Percentiles rank a stretch among this genome's conserved stretches.
These are phyloP conservation scores for Naganishia cerealis DNA, from an alignment of 1,284 basidiomycete genomes.

Conservation along the genomic window DNA sequence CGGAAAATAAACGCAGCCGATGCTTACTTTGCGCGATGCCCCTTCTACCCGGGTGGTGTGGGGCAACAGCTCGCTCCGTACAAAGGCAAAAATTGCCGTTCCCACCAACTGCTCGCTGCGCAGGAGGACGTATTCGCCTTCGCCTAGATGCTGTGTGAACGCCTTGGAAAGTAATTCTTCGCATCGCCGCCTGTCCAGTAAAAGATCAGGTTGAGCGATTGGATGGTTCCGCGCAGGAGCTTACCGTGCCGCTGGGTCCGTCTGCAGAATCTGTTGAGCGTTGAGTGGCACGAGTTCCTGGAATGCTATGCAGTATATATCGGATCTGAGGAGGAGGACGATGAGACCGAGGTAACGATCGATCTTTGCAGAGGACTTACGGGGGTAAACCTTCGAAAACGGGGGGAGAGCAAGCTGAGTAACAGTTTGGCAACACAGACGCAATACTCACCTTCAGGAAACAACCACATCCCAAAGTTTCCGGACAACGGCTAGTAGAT, in stretches of 20 bases:
- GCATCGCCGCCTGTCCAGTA: slow-evolving; percentile 17
- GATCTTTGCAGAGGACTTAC: background rate
- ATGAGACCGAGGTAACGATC: background rate
- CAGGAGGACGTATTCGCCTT: slow-evolving; percentile 72
- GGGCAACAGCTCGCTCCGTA: slow-evolving; percentile 71
- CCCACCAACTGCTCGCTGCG: slow-evolving; percentile 95
- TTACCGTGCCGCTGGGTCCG: slow-evolving; percentile 89
- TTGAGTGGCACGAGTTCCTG: slow-evolving; percentile 98
- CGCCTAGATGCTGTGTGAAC: slow-evolving; percentile 21
- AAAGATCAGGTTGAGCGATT: background rate
- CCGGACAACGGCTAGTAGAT: slow-evolving; percentile 31
- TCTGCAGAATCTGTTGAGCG: slow-evolving; percentile 92
- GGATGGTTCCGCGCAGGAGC: too few species aligned
- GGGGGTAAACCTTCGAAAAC: background rate
- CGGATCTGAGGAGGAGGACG: slow-evolving; percentile 62
- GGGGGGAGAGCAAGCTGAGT: background rate
- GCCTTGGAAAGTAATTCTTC: slow-evolving; percentile 29
- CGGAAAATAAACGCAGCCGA: background rate
- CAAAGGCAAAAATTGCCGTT: slow-evolving; percentile 82
- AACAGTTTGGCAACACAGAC: background rate
- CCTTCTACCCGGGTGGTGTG: slow-evolving; percentile 88
- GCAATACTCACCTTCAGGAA: slow-evolving; percentile 67
- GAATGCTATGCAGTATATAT: slow-evolving; percentile 88
- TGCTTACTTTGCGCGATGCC: slow-evolving; percentile 76
- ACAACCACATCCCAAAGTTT: slow-evolving; percentile 78